phyloP scores from a whole-genome alignment of 2,329 filamentous ascomycete species.

The Ascochyta koolunga region DNA sequence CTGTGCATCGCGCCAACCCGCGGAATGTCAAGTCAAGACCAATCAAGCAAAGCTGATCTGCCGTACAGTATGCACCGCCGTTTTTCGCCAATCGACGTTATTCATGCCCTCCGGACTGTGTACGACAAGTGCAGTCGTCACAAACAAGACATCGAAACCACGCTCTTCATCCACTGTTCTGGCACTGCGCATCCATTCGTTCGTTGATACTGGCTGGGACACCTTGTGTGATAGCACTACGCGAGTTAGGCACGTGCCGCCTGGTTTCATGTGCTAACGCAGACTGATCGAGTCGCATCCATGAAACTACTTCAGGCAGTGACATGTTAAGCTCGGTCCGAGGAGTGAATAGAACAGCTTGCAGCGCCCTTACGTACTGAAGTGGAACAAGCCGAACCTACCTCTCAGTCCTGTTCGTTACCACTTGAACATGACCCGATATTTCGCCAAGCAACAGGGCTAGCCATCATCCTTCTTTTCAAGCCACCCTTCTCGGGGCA shows the following conservation, averaged over 20 bases:
- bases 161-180: constrained; percentile 11
- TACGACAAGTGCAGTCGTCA: constrained; percentile 17
- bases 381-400: constrained; percentile 6
- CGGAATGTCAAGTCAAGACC: constrained; percentile 27
- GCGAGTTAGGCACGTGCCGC: not conserved
- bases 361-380: constrained; percentile 2
- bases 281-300: not conserved
- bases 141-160: constrained; percentile 14
- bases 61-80: constrained; percentile 44
- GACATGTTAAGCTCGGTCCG: constrained; percentile 1
- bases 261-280: not conserved
- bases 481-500: constrained; percentile 6
- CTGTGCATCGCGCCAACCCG: constrained; percentile 23
- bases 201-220: not conserved
- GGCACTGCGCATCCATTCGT: not conserved
- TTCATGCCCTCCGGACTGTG: constrained; percentile 19
- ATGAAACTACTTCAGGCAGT: not conserved
- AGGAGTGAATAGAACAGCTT: not conserved
- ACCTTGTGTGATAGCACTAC: not conserved
- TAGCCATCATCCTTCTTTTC: not conserved
- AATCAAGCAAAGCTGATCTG: constrained; percentile 45
- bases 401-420: constrained; percentile 1
- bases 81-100: constrained; percentile 38
- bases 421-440: constrained; percentile 8
- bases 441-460: constrained; percentile 14